Evolutionary conservation across 1,139 yeast species (phyloP).

Genomic region (Suhomyces ambrosiae): DNA sequence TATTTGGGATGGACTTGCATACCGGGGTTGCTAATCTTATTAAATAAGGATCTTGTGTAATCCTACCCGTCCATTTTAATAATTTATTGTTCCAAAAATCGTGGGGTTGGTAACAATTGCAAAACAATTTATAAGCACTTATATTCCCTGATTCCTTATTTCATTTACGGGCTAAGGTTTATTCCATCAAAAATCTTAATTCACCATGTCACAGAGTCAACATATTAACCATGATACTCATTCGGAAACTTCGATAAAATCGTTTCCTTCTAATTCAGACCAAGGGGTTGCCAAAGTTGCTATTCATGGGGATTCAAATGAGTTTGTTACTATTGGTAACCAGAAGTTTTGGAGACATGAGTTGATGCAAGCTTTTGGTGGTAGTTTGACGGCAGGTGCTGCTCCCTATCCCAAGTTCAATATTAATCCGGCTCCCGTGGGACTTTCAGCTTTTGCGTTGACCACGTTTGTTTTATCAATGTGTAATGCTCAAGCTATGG

Average conservation of each 20-base stretch:
- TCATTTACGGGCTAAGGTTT: too few relatives aligned
- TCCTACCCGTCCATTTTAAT: neutral
- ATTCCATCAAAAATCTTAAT: too few relatives aligned
- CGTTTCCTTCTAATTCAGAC: conserved; percentile 4
- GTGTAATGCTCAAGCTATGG: conserved; percentile 54
- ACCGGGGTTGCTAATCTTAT: too few relatives aligned
- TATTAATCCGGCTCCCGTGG: conserved; percentile 63
- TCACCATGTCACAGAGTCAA: too few relatives aligned
- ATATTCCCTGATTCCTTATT: neutral
- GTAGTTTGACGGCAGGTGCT: conserved; percentile 42
- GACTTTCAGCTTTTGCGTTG: conserved; percentile 54
- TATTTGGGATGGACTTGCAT: too few relatives aligned
- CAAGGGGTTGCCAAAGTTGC: conserved; percentile 2
- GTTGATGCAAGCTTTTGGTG: conserved; percentile 45
- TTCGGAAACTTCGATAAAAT: conserved; percentile 8
- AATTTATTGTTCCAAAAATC: neutral
- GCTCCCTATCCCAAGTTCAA: conserved; percentile 37
- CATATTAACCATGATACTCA: conserved; percentile 4
- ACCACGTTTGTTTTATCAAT: conserved; percentile 54
- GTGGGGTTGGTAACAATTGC: conserved; percentile 1
- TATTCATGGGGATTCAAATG: conserved; percentile 38
- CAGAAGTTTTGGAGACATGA: conserved; percentile 56
- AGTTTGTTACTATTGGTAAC: conserved; percentile 70
- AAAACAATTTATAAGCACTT: neutral
- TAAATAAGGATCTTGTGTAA: too few relatives aligned